Percentiles rank a stretch among this genome's conserved stretches.
These are phyloP conservation scores for Microbotryum scabiosae DNA, from an alignment of 1,284 basidiomycete species.

Conservation along the genomic window DNA sequence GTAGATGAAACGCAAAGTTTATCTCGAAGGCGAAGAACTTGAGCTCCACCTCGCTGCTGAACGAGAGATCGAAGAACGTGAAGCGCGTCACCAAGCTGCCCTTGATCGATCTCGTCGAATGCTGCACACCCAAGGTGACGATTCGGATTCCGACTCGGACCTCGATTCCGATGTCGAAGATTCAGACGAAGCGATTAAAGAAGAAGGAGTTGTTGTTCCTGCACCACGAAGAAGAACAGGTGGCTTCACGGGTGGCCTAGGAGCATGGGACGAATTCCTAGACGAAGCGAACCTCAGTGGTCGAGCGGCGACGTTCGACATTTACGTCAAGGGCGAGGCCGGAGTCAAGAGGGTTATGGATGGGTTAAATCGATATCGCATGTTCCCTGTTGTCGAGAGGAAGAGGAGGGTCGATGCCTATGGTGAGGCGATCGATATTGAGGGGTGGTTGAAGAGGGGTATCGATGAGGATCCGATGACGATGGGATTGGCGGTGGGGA, in stretches of 20 bases:
- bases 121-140: slow-evolving; percentile 69
- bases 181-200: slow-evolving; percentile 51
- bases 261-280: slow-evolving; percentile 36
- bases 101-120: slow-evolving; percentile 74
- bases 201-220: slow-evolving; percentile 50
- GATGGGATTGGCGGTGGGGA: neutral
- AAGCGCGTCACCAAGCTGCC: slow-evolving; percentile 76
- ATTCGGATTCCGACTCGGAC: slow-evolving; percentile 45
- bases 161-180: slow-evolving; percentile 8
- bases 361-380: slow-evolving; percentile 76
- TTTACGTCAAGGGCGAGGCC: slow-evolving; percentile 86
- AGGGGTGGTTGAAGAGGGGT: slow-evolving; percentile 82
- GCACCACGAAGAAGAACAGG: slow-evolving; percentile 9
- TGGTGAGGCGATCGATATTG: slow-evolving; percentile 89
- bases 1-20: slow-evolving; percentile 80
- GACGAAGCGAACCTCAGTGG: slow-evolving; percentile 20
- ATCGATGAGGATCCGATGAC: slow-evolving; percentile 48
- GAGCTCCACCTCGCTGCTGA: slow-evolving; percentile 72
- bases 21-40: slow-evolving; percentile 63
- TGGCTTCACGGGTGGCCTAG: slow-evolving; percentile 28
- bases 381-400: slow-evolving; percentile 95
- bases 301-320: slow-evolving; percentile 63
- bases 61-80: slow-evolving; percentile 69
- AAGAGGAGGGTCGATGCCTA: slow-evolving; percentile 87
- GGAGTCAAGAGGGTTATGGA: slow-evolving; percentile 47